Conservation (phyloP, 2,329 filamentous ascomycete species). For the Ascochyta clinopodiicola region DNA sequence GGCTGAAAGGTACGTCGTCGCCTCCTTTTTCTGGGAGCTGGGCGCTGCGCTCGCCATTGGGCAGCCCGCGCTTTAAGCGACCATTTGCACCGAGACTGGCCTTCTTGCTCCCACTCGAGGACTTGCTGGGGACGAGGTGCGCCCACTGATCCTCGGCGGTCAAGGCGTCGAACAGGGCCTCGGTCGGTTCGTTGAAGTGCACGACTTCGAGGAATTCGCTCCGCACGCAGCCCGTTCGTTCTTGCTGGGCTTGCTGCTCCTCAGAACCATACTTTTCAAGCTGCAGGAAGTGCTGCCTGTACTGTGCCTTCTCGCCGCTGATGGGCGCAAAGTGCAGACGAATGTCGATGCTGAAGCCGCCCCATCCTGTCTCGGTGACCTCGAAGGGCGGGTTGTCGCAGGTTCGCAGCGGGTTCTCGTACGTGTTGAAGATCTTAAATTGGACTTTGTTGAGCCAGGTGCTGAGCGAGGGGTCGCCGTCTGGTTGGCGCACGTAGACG, state of each 20-base stretch:
- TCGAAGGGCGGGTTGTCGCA: conserved; percentile 79
- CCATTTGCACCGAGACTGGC: conserved; percentile 42
- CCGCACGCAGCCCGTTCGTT: conserved; percentile 65
- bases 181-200: conserved; percentile 95
- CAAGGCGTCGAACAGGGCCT: conserved; percentile 86
- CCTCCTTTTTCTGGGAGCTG: conserved; percentile 45
- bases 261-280: conserved; percentile 86
- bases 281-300: conserved; percentile 90
- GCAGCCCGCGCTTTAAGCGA: conserved; percentile 42
- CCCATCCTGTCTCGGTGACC: conserved; percentile 94
- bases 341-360: conserved; percentile 95
- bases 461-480: conserved; percentile 82
- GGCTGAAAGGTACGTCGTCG: conserved; percentile 44
- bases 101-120: conserved; percentile 53
- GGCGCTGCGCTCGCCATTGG: conserved; percentile 46
- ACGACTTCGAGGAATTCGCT: conserved; percentile 91
- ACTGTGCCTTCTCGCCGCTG: conserved; percentile 90
- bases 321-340: conserved; percentile 92
- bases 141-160: conserved; percentile 72
- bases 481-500: conserved; percentile 89
- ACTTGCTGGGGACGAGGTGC: conserved; percentile 48
- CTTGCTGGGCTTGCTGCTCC: conserved; percentile 66
- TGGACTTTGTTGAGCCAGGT: conserved; percentile 97
- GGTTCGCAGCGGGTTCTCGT: conserved; percentile 84
- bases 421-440: conserved; percentile 98